phyloP scores from a whole-genome alignment of 345 rosid species.

The Gynandropsis gynandra region DNA sequence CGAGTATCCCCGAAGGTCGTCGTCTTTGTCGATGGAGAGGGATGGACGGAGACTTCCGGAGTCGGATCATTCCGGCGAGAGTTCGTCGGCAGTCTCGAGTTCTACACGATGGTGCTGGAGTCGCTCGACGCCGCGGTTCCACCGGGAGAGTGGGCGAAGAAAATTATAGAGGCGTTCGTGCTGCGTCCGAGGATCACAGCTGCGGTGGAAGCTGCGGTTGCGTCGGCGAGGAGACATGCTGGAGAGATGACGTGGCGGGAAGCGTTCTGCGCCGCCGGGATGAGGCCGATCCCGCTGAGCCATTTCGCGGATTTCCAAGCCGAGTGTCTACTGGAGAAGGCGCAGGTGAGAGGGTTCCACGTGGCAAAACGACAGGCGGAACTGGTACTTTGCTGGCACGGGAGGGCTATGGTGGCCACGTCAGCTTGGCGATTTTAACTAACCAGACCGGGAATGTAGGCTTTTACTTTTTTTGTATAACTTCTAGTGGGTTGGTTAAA shows the following conservation, averaged over 20 bases:
- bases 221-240: slow-evolving; percentile 28
- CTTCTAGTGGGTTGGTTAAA: slow-evolving; percentile 2
- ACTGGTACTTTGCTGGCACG: slow-evolving; percentile 90
- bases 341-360: slow-evolving; percentile 77
- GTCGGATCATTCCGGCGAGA: slow-evolving; percentile 62
- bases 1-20: slow-evolving; percentile 53
- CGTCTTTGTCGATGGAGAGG: slow-evolving; percentile 64
- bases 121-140: slow-evolving; percentile 75
- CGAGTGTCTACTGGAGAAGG: slow-evolving; percentile 58
- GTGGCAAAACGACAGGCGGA: slow-evolving; percentile 84
- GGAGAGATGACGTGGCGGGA: slow-evolving; percentile 64
- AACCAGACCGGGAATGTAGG: slow-evolving; percentile 7
- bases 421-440: slow-evolving; percentile 75
- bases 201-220: slow-evolving; percentile 45
- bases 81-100: slow-evolving; percentile 59
- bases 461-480: no score
- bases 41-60: slow-evolving; percentile 42
- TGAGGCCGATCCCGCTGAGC: slow-evolving; percentile 68
- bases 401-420: slow-evolving; percentile 69
- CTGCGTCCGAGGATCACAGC: slow-evolving; percentile 51
- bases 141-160: slow-evolving; percentile 46
- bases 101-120: slow-evolving; percentile 67
- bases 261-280: slow-evolving; percentile 56
- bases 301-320: slow-evolving; percentile 90
- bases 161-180: slow-evolving; percentile 49